Evolutionary conservation across 164 flowering plant species (phyloP).

Genomic region (Umbilicus rupestris): DNA sequence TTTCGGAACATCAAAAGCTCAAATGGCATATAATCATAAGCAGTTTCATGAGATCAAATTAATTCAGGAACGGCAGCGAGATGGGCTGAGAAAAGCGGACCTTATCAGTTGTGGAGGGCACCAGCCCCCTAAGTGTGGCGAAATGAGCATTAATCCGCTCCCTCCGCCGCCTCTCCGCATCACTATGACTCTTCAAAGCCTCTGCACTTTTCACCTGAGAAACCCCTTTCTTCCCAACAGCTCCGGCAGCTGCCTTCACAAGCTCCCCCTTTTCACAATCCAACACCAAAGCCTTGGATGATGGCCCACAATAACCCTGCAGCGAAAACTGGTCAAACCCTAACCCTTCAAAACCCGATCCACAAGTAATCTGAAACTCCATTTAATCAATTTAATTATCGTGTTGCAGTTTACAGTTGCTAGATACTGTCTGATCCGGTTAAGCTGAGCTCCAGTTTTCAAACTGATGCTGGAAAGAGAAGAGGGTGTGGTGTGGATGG

Average conservation of each 20-base stretch:
- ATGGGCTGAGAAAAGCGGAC: background rate
- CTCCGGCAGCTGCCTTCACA: background rate
- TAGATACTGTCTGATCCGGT: no score
- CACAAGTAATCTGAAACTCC: conserved; percentile 6
- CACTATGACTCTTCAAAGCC: conserved; percentile 6
- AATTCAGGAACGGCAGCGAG: background rate
- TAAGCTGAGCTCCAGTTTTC: no score
- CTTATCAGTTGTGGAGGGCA: background rate
- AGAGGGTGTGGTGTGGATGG: background rate
- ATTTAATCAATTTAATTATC: background rate
- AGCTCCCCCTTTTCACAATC: conserved; percentile 6
- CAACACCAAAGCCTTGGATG: background rate
- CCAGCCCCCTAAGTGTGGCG: background rate
- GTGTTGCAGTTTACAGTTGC: background rate
- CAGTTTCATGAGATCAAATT: background rate
- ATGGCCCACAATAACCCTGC: conserved; percentile 3
- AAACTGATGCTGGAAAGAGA: background rate
- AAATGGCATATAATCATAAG: no score
- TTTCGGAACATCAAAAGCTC: background rate
- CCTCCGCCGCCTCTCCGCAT: conserved; percentile 5
- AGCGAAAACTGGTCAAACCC: background rate
- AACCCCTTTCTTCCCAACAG: conserved; percentile 1
- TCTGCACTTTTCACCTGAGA: background rate
- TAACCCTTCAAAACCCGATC: background rate
- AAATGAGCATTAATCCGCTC: conserved; percentile 5